phyloP scores from a whole-genome alignment of 2,329 filamentous ascomycete genomes.

The Cadophora sp. region DNA sequence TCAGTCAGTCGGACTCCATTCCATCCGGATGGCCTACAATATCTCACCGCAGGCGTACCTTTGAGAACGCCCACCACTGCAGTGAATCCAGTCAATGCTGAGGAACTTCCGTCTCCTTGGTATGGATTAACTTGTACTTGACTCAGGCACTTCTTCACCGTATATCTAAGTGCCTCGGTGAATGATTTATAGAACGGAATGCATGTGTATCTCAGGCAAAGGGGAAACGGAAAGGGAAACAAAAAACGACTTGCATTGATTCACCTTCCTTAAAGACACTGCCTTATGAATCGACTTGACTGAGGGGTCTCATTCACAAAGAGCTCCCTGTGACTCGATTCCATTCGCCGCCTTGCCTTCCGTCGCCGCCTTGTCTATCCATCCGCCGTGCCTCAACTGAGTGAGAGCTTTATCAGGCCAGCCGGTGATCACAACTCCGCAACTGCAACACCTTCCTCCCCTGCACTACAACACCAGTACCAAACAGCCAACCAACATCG shows the following conservation, averaged over 20 bases:
- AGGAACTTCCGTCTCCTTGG: no score
- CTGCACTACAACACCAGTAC: not conserved
- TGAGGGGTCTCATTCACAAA: not conserved
- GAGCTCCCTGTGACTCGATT: not conserved
- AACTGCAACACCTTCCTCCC: not conserved
- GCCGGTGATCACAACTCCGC: slow-evolving; percentile 5
- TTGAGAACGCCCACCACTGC: not conserved
- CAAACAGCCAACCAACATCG: not conserved
- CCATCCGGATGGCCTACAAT: not conserved
- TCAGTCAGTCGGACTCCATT: not conserved
- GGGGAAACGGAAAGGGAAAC: no score
- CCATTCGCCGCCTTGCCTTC: slow-evolving; percentile 3
- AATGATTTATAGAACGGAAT: no score
- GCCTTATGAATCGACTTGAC: not conserved
- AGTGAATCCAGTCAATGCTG: no score
- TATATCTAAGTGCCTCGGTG: no score
- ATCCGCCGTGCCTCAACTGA: not conserved
- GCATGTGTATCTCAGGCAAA: no score
- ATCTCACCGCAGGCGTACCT: not conserved
- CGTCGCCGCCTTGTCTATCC: not conserved
- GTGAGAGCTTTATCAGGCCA: not conserved
- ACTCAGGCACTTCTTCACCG: not conserved
- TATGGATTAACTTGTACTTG: not conserved
- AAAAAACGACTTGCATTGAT: not conserved
- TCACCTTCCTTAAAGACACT: not conserved